These are phyloP conservation scores for Stachybotrys elegans DNA, from an alignment of 2,329 filamentous ascomycete genomes.

Conservation along the genomic window DNA sequence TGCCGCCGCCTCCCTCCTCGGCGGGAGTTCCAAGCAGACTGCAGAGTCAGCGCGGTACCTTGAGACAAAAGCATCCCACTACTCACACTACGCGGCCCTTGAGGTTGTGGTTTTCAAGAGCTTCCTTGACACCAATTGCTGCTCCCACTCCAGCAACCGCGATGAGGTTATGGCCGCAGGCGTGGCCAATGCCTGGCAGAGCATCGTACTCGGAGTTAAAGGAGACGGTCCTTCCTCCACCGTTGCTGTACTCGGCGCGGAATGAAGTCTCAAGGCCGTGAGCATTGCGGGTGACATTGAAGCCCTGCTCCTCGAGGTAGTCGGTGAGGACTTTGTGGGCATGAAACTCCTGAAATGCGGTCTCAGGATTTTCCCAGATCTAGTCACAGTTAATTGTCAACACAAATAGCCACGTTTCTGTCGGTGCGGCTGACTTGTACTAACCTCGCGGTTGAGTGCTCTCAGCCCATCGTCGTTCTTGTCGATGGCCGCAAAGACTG, in stretches of 20 bases:
- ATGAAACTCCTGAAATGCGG: slow-evolving; percentile 8
- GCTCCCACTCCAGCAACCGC: slow-evolving; percentile 42
- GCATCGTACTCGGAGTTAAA: slow-evolving; percentile 4
- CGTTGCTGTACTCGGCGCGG: slow-evolving; percentile 7
- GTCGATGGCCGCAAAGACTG: background rate
- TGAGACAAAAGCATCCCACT: no score
- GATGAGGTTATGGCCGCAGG: slow-evolving; percentile 51
- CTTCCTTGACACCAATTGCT: slow-evolving; percentile 14
- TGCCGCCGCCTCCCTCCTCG: slow-evolving; percentile 47
- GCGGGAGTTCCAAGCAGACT: slow-evolving; percentile 46
- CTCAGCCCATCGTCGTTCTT: background rate
- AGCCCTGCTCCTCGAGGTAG: slow-evolving; percentile 8
- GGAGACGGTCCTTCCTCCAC: slow-evolving; percentile 9
- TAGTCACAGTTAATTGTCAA: no score
- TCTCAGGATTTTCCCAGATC: slow-evolving; percentile 8
- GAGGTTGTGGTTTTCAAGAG: slow-evolving; percentile 1
- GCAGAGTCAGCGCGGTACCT: slow-evolving; percentile 34
- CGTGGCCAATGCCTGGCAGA: slow-evolving; percentile 11
- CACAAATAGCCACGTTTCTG: background rate
- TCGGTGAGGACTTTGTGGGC: slow-evolving; percentile 8
- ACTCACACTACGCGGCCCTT: slow-evolving; percentile 4
- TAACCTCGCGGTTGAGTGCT: background rate
- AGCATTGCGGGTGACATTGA: slow-evolving; percentile 6
- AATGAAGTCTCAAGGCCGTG: slow-evolving; percentile 10
- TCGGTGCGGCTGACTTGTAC: background rate